Evolutionary conservation across 305 asterid genomes (phyloP).

Genomic region (Solanum hybrid): DNA sequence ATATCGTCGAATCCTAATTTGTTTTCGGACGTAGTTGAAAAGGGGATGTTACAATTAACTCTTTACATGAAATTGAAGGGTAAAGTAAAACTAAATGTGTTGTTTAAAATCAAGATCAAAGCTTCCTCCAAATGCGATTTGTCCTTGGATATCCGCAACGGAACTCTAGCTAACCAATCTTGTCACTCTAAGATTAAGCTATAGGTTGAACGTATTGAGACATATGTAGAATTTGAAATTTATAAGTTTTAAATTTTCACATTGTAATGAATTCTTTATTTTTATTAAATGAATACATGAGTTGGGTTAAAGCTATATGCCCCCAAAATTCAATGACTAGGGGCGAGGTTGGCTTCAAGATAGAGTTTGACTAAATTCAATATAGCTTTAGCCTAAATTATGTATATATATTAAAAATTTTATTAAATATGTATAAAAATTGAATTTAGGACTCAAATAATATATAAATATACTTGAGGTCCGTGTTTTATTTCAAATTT

Average conservation of each 20-base stretch:
- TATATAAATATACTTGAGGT: neutral
- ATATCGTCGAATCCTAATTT: slow-evolving; percentile 38
- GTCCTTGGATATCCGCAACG: slow-evolving; percentile 20
- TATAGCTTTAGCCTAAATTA: neutral
- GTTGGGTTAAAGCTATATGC: neutral
- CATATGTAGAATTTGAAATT: neutral
- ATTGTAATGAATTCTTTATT: neutral
- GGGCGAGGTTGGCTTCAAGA: neutral
- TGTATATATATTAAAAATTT: neutral
- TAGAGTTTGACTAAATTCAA: neutral
- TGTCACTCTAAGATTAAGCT: slow-evolving; percentile 20
- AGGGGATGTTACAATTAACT: slow-evolving; percentile 47
- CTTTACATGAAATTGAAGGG: slow-evolving; percentile 50
- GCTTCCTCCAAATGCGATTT: slow-evolving; percentile 52
- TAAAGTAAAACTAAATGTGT: slow-evolving; percentile 26
- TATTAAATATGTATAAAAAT: neutral
- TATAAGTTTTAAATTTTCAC: neutral
- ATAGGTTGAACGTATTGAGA: neutral
- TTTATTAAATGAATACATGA: neutral
- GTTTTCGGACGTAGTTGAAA: slow-evolving; percentile 27
- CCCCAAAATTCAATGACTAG: neutral
- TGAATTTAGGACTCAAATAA: neutral
- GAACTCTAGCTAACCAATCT: slow-evolving; percentile 28
- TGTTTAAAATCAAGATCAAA: slow-evolving; percentile 43
- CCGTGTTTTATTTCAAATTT: neutral